Evolutionary conservation across 2,329 filamentous ascomycete genomes (phyloP).

Genomic region (Aspergillus novoparasiticus): DNA sequence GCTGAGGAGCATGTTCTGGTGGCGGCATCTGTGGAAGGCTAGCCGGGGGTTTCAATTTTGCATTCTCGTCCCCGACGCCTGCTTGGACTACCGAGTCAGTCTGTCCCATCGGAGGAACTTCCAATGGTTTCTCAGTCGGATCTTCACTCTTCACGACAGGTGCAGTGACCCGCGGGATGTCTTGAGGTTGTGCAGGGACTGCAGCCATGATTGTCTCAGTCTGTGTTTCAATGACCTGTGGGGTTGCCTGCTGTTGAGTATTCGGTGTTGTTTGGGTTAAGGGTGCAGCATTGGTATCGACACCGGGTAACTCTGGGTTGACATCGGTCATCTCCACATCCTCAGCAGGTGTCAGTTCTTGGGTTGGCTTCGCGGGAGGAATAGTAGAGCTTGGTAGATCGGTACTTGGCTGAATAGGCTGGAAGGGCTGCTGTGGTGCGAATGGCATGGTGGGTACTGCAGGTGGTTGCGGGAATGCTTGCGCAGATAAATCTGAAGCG

Average conservation of each 20-base stretch:
- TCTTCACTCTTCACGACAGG: slow-evolving; percentile 17
- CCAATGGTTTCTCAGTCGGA: slow-evolving; percentile 9
- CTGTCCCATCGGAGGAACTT: neutral
- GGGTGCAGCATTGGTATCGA: slow-evolving; percentile 5
- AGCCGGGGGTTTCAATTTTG: neutral
- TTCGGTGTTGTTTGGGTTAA: slow-evolving; percentile 7
- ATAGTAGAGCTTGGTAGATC: neutral
- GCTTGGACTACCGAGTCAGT: neutral
- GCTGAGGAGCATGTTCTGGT: neutral
- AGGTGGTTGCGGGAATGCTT: slow-evolving; percentile 7
- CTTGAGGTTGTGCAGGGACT: slow-evolving; percentile 8
- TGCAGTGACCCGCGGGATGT: neutral
- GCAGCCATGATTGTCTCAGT: neutral
- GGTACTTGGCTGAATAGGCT: slow-evolving; percentile 1
- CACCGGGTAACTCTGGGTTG: slow-evolving; percentile 3
- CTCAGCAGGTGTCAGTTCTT: slow-evolving; percentile 8
- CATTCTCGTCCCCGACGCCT: neutral
- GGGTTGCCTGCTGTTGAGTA: slow-evolving; percentile 1
- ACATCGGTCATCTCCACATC: slow-evolving; percentile 23
- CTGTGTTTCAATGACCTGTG: slow-evolving; percentile 5
- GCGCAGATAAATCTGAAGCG: slow-evolving; percentile 2
- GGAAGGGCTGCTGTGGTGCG: slow-evolving; percentile 1
- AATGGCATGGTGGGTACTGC: neutral
- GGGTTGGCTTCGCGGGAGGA: slow-evolving; percentile 1
- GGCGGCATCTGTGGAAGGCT: neutral